A percentile compares a stretch with the other conserved stretches of the same genome.
These are phyloP conservation scores for Stephanocyclus meneghinianus DNA, from an alignment of 352 stramenopile species.

Conservation along the genomic window DNA sequence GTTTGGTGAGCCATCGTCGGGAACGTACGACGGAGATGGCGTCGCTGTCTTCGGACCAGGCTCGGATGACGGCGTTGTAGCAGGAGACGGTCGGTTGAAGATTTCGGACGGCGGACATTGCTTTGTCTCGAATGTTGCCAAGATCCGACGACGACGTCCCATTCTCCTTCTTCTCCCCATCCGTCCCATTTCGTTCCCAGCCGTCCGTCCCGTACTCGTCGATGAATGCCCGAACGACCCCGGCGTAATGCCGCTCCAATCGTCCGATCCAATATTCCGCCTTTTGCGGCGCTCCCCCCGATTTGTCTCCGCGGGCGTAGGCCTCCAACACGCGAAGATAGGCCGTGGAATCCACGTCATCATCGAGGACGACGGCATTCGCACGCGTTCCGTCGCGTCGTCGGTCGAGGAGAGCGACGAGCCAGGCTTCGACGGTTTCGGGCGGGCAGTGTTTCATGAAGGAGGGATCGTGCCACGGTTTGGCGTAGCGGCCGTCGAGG, in stretches of 20 bases:
- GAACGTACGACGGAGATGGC: constrained; percentile 57
- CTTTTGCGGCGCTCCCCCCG: constrained; percentile 48
- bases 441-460: constrained; percentile 56
- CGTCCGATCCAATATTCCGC: constrained; percentile 63
- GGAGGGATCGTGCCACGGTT: constrained; percentile 49
- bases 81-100: constrained; percentile 52
- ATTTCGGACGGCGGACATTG: constrained; percentile 23
- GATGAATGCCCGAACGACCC: constrained; percentile 29
- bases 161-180: too few species aligned
- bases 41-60: constrained; percentile 63
- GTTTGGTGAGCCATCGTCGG: constrained; percentile 66
- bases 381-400: not conserved
- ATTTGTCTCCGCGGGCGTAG: constrained; percentile 31
- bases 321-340: constrained; percentile 64
- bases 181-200: not conserved
- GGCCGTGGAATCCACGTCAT: constrained; percentile 48
- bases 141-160: not conserved
- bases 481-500: not conserved
- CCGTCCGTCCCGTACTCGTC: constrained; percentile 14
- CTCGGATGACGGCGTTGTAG: constrained; percentile 74
- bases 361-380: not conserved
- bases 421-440: constrained; percentile 62
- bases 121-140: constrained; percentile 6
- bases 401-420: constrained; percentile 46
- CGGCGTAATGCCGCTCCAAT: constrained; percentile 39